Base-by-base conservation (phyloP, 345 rosid genomes). In the Eucalyptus decipiens region DNA sequence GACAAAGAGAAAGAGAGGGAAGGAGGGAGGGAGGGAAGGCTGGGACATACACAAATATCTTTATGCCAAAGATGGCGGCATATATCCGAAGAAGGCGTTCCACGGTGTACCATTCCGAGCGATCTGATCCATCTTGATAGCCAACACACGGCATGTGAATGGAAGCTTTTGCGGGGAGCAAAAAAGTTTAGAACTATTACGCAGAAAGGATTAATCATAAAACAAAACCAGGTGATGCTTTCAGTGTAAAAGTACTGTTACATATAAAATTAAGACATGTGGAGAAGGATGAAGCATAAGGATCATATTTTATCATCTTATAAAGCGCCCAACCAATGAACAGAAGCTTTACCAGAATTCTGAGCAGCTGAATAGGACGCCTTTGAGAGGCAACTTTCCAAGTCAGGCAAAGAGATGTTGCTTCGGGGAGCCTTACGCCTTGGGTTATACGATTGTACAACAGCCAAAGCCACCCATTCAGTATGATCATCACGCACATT, bases 101-200 rank as follows among this genome's bases (percentile, higher is more conserved):
- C 88, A 96, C 94, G 2, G 95, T 90, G 88, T 97, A 97, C 99
- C 99, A 97, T 89, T 93, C 97, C 28, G 98, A 94, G 37, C 95
- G 94, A 89, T 94, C 95, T 87, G 97, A 93, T 90, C 94, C 95
- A 87, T 95, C 98, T 91, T 90, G 94, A 89, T 95, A 95, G 45
- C 98, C 96, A 52, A 97, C 95, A 21, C 97, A 96, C 13, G 99
- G 98, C 98, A 97, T 95, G 94, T 97, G 97, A 34, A 97, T 93
- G 11, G 98, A 96, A 89, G 96, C 98, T 97, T 87, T 8, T 28
- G 48, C 88, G 42, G 13, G 32, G 14, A 16, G 30, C 54, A 26
- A n/a, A n/a, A 85, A 48, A 51, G 28, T 47, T 16, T 26, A 34
- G 87, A 85, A 51, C 28, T 42, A 8, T 45, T 28, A 26, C 6